phyloP scores from a whole-genome alignment of 139 green algal genomes.

The Gonium pectorale region DNA sequence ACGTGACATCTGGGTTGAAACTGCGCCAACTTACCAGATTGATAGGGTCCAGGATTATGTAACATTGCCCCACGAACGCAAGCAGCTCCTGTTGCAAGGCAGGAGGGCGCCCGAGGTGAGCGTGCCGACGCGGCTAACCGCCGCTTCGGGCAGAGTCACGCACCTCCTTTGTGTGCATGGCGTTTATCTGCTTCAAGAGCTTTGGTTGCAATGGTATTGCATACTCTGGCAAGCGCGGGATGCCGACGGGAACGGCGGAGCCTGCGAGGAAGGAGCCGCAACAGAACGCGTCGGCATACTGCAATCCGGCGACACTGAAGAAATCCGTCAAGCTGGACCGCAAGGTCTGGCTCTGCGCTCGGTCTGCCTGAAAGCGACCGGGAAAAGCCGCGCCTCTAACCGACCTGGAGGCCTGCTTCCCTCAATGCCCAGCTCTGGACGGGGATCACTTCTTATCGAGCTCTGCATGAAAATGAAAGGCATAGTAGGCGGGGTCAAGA shows the following conservation, averaged over 20 bases:
- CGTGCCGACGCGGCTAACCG: conserved; percentile 12
- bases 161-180: conserved; percentile 64
- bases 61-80: conserved; percentile 50
- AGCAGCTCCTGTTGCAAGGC: conserved; percentile 68
- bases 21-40: conserved; percentile 53
- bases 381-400: neutral
- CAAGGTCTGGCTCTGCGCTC: too few relatives aligned
- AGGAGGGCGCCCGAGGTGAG: too few relatives aligned
- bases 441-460: conserved; percentile 28
- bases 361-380: too few relatives aligned
- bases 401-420: conserved; percentile 4
- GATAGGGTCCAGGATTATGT: conserved; percentile 61
- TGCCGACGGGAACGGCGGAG: neutral
- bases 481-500: too few relatives aligned
- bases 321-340: too few relatives aligned
- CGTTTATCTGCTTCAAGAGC: conserved; percentile 62
- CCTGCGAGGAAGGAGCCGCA: too few relatives aligned
- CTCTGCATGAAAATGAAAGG: conserved; percentile 12
- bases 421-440: neutral
- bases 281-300: too few relatives aligned
- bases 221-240: conserved; percentile 37
- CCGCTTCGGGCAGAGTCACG: neutral
- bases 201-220: conserved; percentile 58
- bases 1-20: too few relatives aligned
- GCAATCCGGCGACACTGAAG: too few relatives aligned